phyloP scores from a whole-genome alignment of 2,329 filamentous ascomycete species.

The Fusarium secorum region DNA sequence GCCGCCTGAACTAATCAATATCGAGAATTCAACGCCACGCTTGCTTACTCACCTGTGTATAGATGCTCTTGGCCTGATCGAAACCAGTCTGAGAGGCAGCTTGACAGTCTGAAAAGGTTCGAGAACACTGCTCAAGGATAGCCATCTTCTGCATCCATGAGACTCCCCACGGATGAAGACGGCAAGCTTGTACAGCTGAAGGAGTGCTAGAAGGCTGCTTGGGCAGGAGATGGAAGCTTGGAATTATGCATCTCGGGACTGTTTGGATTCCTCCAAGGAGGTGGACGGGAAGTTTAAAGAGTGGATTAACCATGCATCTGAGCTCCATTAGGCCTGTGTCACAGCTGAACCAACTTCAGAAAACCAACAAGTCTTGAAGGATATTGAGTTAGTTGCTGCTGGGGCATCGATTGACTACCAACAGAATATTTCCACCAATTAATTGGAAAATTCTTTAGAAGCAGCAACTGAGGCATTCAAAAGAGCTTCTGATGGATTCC shows the following conservation, averaged over 20 bases:
- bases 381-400: background rate
- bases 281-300: background rate
- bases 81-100: background rate
- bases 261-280: background rate
- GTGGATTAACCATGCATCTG: background rate
- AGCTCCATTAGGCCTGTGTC: background rate
- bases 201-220: background rate
- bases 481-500: background rate
- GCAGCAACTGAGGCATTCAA: background rate
- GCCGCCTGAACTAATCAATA: background rate
- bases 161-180: background rate
- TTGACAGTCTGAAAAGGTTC: background rate
- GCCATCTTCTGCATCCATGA: background rate
- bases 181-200: background rate
- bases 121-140: background rate
- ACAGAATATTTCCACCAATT: background rate
- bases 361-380: background rate
- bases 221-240: background rate
- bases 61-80: background rate
- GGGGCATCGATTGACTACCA: background rate
- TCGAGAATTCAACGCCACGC: rapidly evolving
- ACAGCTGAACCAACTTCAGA: background rate
- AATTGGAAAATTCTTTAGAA: background rate
- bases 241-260: background rate
- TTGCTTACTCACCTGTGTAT: background rate